A percentile compares a stretch with the other conserved stretches of the same genome.
Conservation (phyloP, 441 rosid genomes). For the Brassica balearica region DNA sequence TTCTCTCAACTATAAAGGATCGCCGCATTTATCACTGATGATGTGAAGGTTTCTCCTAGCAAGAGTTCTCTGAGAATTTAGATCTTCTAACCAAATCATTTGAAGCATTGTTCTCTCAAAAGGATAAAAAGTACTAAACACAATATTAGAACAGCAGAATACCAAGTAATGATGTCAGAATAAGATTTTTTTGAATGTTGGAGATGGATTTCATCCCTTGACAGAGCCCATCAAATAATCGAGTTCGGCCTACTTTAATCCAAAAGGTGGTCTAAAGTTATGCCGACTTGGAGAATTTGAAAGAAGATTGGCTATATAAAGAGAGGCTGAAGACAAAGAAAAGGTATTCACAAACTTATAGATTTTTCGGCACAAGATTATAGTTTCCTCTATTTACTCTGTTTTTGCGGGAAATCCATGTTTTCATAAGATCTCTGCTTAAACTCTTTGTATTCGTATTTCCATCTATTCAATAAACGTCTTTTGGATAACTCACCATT, state of each 20-base stretch:
- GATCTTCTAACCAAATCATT: no score
- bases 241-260: background rate
- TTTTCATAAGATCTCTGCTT: background rate
- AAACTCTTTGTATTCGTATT: background rate
- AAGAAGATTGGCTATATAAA: background rate
- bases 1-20: no score
- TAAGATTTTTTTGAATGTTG: background rate
- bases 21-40: no score
- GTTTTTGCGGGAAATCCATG: no score
- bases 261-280: background rate
- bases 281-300: background rate
- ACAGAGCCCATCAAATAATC: background rate
- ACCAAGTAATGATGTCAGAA: no score
- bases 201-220: background rate
- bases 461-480: no score
- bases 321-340: background rate
- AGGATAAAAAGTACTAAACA: no score
- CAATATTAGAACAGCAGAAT: no score
- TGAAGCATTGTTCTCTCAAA: no score
- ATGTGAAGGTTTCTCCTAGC: no score
- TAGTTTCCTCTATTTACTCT: background rate
- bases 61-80: no score
- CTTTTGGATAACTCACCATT: background rate
- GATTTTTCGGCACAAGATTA: background rate
- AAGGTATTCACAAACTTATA: background rate